Conservation (phyloP, 371 early-diverging fungal genomes). For the Capillidium rhysosporum region DNA sequence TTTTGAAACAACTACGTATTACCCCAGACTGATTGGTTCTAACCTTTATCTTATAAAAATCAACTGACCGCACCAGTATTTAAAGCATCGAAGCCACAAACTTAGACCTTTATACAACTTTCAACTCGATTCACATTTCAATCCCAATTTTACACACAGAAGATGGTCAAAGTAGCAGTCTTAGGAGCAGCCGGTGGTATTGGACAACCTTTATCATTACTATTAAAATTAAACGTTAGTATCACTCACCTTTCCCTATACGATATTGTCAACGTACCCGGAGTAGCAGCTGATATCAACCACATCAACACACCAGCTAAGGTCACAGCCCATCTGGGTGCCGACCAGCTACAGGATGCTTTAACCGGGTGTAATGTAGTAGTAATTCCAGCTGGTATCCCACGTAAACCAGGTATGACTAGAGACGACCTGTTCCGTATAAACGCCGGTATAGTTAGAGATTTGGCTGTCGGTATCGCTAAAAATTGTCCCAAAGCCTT, state of each 20-base stretch:
- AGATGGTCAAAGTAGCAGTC: slow-evolving; percentile 31
- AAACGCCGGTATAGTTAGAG: slow-evolving; percentile 70
- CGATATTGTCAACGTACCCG: slow-evolving; percentile 54
- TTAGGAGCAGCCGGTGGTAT: slow-evolving; percentile 81
- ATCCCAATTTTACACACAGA: background rate
- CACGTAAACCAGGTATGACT: slow-evolving; percentile 84
- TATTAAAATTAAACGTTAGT: slow-evolving; percentile 53
- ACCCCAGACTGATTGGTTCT: too few relatives aligned
- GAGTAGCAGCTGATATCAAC: slow-evolving; percentile 56
- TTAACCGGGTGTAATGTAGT: slow-evolving; percentile 54
- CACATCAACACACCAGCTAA: slow-evolving; percentile 52
- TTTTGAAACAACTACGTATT: too few relatives aligned
- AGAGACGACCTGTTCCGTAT: slow-evolving; percentile 73
- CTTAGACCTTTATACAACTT: background rate
- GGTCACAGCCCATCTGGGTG: slow-evolving; percentile 25
- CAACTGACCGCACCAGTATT: too few relatives aligned
- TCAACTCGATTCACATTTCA: background rate
- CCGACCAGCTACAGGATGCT: slow-evolving; percentile 34
- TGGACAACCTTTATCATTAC: slow-evolving; percentile 75
- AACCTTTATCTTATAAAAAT: too few relatives aligned
- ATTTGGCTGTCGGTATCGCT: slow-evolving; percentile 54
- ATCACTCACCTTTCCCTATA: slow-evolving; percentile 47
- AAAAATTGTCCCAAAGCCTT: slow-evolving; percentile 58
- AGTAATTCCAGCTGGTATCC: slow-evolving; percentile 88
- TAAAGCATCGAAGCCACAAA: too few relatives aligned